Conservation (phyloP, 2,329 filamentous ascomycete species). For the Claviceps maximensis region DNA sequence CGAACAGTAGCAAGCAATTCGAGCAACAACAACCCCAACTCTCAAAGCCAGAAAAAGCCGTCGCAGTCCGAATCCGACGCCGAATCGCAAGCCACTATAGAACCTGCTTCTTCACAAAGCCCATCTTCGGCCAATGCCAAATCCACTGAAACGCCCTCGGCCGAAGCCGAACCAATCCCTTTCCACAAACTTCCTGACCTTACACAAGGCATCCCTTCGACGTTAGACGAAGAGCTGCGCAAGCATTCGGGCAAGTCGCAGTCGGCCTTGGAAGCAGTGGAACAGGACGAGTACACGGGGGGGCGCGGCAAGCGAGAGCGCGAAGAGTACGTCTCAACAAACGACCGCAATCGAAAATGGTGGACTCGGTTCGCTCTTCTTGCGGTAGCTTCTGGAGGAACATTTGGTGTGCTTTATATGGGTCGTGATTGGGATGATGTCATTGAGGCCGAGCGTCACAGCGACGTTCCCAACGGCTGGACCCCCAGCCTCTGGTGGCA, state of each 20-base stretch:
- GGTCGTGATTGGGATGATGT: constrained; percentile 82
- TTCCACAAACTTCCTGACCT: constrained; percentile 71
- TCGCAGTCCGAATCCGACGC: neutral
- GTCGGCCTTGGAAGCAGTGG: constrained; percentile 22
- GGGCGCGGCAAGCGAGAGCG: constrained; percentile 31
- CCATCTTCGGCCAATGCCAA: neutral
- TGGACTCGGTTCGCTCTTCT: constrained; percentile 65
- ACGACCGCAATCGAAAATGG: constrained; percentile 66
- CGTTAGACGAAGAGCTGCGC: constrained; percentile 62
- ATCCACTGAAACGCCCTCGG: constrained; percentile 13
- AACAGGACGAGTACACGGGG: constrained; percentile 20
- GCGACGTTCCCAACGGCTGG: constrained; percentile 72
- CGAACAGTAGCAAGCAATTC: constrained; percentile 10
- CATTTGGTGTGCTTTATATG: constrained; percentile 56
- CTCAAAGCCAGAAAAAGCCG: constrained; percentile 5
- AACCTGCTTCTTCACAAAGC: constrained; percentile 2
- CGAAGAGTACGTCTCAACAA: constrained; percentile 79
- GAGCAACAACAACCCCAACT: constrained; percentile 2
- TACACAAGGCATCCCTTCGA: constrained; percentile 89
- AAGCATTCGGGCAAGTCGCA: constrained; percentile 23
- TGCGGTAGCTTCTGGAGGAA: constrained; percentile 39
- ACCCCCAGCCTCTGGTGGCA: constrained; percentile 62
- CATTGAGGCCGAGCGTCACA: constrained; percentile 56
- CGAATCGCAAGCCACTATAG: constrained; percentile 4
- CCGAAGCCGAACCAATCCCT: constrained; percentile 31